These are phyloP conservation scores for Beauveria brongniartii DNA, from an alignment of 2,329 filamentous ascomycete species.

Conservation along the genomic window DNA sequence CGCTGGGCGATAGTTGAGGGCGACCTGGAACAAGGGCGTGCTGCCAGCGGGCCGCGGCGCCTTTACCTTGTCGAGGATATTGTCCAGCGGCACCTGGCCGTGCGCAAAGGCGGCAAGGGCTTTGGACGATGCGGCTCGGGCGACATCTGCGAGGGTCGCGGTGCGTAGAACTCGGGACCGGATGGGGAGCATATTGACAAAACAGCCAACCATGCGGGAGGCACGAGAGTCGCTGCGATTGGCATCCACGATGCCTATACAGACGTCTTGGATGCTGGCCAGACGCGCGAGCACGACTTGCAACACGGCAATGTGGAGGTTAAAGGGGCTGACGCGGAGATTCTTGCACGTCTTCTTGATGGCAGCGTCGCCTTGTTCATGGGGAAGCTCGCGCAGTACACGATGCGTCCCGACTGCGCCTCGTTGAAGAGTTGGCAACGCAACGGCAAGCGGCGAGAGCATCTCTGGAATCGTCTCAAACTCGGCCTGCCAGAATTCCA, in stretches of 20 bases:
- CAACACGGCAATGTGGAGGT: conserved; percentile 37
- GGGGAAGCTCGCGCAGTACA: conserved; percentile 9
- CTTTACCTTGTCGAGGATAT: conserved; percentile 35
- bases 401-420: conserved; percentile 13
- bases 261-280: conserved; percentile 28
- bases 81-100: conserved; percentile 40
- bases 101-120: conserved; percentile 30
- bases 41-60: conserved; percentile 29
- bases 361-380: not conserved
- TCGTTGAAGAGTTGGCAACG: not conserved
- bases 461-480: conserved; percentile 17
- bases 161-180: conserved; percentile 23
- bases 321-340: conserved; percentile 25
- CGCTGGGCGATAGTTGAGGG: conserved; percentile 23
- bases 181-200: conserved; percentile 41
- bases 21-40: conserved; percentile 41
- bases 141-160: conserved; percentile 11
- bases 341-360: conserved; percentile 17
- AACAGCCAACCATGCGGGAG: conserved; percentile 33
- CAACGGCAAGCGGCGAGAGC: conserved; percentile 24
- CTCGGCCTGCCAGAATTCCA: conserved; percentile 26
- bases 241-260: conserved; percentile 41
- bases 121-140: conserved; percentile 13
- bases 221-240: conserved; percentile 29
- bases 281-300: conserved; percentile 28